Base-by-base conservation (phyloP, 2,329 filamentous ascomycete species). In the Colletotrichum gigasporum region DNA sequence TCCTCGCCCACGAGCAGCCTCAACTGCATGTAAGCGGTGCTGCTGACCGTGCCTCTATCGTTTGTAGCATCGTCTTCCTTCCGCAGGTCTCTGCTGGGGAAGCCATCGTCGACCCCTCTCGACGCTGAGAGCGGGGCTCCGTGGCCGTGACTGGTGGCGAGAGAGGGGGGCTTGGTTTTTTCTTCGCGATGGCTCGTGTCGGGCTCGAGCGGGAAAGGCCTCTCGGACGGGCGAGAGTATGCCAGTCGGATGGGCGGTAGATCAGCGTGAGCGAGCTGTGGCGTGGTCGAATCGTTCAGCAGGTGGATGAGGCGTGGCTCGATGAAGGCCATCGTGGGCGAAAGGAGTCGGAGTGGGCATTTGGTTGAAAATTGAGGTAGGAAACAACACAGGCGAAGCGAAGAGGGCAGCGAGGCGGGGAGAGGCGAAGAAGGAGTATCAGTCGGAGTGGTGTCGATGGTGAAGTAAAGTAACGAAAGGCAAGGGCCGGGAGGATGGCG, bases 221-320 rank as follows among this genome's bases (percentile, higher is more conserved):
- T 78, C 28, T 82, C 80, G 24, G 80, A 74, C 24, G 78, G 72
- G 64, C 79, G 79, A 16, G 80, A 77, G 50, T 81, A 80, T 67
- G 79, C 73, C 45, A 81, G 65, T 75, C 76, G 65, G 41, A 87
- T 77, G 50, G 86, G 82, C 35, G 87, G 86, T 3, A 88, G 81
- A 65, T 86, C 84, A 71, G 82, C 77, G 66, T 82, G 80, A 70
- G 77, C 79, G 70, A 79, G 77, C 68, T 80, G 80, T 45, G 83
- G 81, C 67, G 80, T 79, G 41, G 80, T 80, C 50, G 81, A 82
- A 71, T 87, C 84, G 75, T 90, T 90, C 71, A 90, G 80, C 69
- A 90, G 78, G 74, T 89, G 86, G 73, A 89, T 90, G 69, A 90
- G 81, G 73, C 87, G 85, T 73, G 87, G 87, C 82, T 90, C 87